These are phyloP conservation scores for Domatiomyces globalis DNA, from an alignment of 2,329 filamentous ascomycete genomes.

Conservation along the genomic window DNA sequence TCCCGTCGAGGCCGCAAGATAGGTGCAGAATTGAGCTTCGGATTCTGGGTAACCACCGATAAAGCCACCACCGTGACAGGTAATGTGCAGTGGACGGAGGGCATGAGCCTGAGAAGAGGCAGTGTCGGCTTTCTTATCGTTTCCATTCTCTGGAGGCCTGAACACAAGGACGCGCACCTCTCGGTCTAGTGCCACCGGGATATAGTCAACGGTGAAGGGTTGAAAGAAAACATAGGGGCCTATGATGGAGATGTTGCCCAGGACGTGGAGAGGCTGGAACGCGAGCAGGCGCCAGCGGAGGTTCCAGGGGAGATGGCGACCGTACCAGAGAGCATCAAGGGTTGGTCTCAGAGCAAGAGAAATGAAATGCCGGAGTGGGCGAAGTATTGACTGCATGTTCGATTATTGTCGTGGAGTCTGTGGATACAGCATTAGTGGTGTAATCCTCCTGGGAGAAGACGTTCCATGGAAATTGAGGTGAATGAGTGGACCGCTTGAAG, in stretches of 20 bases:
- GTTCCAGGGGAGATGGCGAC: not conserved
- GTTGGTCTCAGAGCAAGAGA: no score
- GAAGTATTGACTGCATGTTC: no score
- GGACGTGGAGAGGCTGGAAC: slow-evolving; percentile 3
- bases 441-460: slow-evolving; percentile 1
- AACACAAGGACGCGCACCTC: slow-evolving; percentile 2
- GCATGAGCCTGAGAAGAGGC: not conserved
- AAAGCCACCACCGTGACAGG: slow-evolving; percentile 11
- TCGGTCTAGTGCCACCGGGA: slow-evolving; percentile 5
- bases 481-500: no score
- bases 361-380: no score
- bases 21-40: not conserved
- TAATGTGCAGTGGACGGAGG: slow-evolving; percentile 8
- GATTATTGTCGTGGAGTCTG: no score
- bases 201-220: not conserved
- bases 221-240: not conserved
- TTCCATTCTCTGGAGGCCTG: slow-evolving; percentile 1
- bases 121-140: not conserved
- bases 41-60: slow-evolving; percentile 8
- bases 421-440: slow-evolving; percentile 5
- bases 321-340: no score
- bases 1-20: slow-evolving; percentile 1
- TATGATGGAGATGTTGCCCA: slow-evolving; percentile 1
- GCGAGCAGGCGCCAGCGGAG: slow-evolving; percentile 2
- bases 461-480: no score